Conservation (phyloP, 176 grass and related monocot genomes). For the Carex scoparia region DNA sequence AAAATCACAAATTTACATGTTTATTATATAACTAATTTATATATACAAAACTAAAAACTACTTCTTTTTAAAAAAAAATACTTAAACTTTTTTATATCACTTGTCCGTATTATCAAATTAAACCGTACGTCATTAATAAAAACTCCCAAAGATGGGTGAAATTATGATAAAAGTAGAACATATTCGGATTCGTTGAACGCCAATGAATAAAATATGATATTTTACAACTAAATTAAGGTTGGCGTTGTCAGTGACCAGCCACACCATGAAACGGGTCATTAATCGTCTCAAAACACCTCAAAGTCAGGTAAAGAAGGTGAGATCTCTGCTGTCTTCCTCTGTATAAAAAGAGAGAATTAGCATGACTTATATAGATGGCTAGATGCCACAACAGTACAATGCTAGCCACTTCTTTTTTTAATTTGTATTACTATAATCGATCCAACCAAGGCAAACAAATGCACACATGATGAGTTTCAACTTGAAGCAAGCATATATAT, state of each 20-base stretch:
- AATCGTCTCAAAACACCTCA: not conserved
- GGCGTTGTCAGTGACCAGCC: not conserved
- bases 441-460: conserved; percentile 10
- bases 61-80: too few relatives aligned
- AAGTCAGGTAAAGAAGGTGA: conserved; percentile 2
- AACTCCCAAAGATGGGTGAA: too few relatives aligned
- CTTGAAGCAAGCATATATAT: not conserved
- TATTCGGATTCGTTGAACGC: too few relatives aligned
- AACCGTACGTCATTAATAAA: too few relatives aligned
- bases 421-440: not conserved
- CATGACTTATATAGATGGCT: not conserved
- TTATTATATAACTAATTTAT: too few relatives aligned
- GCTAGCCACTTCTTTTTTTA: too few relatives aligned
- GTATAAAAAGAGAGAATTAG: not conserved
- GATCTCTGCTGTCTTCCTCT: conserved; percentile 18
- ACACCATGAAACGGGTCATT: not conserved
- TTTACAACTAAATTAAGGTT: not conserved
- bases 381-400: not conserved
- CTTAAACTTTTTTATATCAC: too few relatives aligned
- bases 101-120: too few relatives aligned
- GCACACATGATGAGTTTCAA: not conserved
- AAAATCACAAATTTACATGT: too few relatives aligned
- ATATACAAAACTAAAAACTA: too few relatives aligned
- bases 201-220: not conserved
- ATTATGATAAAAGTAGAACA: too few relatives aligned